phyloP scores from a whole-genome alignment of 192 early-diverging fungal genomes.

The Coemansia sp. region DNA sequence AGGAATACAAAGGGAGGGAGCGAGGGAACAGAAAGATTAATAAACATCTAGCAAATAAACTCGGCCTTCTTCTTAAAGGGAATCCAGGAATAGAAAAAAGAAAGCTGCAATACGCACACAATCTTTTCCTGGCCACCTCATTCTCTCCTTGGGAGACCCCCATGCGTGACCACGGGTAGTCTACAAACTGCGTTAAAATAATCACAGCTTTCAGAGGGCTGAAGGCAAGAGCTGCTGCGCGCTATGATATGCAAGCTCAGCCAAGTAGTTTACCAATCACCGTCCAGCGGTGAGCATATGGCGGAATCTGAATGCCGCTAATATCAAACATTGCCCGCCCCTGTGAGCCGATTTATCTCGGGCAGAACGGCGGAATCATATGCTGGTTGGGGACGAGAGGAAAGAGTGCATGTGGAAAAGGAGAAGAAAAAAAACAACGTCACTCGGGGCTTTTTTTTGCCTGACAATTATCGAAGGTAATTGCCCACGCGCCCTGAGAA shows the following conservation, averaged over 20 bases:
- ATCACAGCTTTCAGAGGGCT: neutral
- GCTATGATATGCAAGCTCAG: neutral
- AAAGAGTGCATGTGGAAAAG: neutral
- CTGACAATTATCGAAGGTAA: neutral
- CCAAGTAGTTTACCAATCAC: neutral
- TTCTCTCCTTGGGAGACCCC: neutral
- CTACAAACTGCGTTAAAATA: neutral
- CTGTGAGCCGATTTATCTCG: neutral
- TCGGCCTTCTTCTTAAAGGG: neutral
- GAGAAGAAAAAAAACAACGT: neutral
- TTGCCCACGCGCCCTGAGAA: slow-evolving; percentile 10
- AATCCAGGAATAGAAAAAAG: neutral
- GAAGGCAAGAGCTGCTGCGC: neutral
- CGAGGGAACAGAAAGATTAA: neutral
- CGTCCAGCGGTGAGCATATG: neutral
- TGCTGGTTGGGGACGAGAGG: neutral
- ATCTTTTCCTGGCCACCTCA: neutral
- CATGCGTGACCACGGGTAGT: neutral
- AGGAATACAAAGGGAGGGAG: neutral
- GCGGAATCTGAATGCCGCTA: neutral
- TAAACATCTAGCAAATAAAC: neutral
- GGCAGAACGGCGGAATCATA: neutral
- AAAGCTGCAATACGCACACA: neutral
- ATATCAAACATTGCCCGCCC: neutral
- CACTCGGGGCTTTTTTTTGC: neutral